Base-by-base conservation (phyloP, 305 asterid species). In the Fraxinus sp. region DNA sequence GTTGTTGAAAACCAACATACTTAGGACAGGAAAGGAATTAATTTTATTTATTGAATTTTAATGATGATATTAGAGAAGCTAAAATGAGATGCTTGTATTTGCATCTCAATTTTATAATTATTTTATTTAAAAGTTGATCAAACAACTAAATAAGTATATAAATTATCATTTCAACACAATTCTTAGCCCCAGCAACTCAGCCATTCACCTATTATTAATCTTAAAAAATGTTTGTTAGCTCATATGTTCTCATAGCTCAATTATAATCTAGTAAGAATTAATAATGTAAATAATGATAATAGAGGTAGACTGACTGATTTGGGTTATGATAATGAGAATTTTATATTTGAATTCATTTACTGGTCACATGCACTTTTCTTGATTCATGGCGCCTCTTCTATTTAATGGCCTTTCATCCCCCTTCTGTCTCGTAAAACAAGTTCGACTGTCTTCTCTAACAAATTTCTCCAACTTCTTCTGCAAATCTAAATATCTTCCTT, bases 301-400 rank as follows among this genome's bases (percentile, higher is more conserved):
- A 24, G 26, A 24, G 11, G 24, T 24, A 79, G 13, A 39, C 39
- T 36, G 41, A 52, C 83, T 4, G 18, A 16, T 77, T 49, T 68
- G 59, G 84, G 78, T 82, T 82, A 87, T 82, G 83, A 87, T 87
- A 55, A 71, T 49, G 24, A 8, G 16, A 14, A 28, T 80, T 70
- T 13, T 79, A 84, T 82, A 81, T 79, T 5, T 64, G 1, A 81
- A 83, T 75, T 77, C 84, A 71, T 86, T 81, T 79, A 71, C 75
- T 86, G 71, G 80, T 86, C 84, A 80, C 88, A 88, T 88, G 90
- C 83, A 81, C 11, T 78, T 79, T 52, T 79, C 84, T 80, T 72
- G 66, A 75, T 39, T 30, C 77, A 80, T 77, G 86, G 13, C 72
- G 7, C 6, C 76, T 74, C 79, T 46, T 70, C 81, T 84, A 85